Evolutionary conservation across 148 eudicot species (phyloP).

Genomic region (Fallopia convolvulus): DNA sequence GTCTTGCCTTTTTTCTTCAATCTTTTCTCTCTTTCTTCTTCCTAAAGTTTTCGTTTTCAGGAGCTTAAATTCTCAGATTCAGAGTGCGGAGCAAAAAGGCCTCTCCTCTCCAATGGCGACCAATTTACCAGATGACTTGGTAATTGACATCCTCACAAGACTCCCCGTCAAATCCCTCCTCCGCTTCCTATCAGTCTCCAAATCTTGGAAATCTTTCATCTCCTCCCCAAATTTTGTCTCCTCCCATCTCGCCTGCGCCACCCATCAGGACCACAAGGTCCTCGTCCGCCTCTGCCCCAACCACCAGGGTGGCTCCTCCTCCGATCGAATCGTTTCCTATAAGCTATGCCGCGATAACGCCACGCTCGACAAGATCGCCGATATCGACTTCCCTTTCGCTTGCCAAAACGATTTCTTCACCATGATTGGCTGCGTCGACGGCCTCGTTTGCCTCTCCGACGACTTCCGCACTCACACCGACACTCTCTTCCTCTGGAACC

Average conservation of each 20-base stretch:
- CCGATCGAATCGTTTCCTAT: neutral
- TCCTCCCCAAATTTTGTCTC: neutral
- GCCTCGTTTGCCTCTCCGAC: conserved; percentile 19
- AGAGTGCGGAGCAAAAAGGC: neutral
- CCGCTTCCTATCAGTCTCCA: conserved; percentile 6
- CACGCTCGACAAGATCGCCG: conserved; percentile 6
- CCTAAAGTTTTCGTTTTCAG: neutral
- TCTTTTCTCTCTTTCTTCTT: neutral
- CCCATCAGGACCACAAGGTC: neutral
- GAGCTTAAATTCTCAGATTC: neutral
- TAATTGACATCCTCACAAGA: neutral
- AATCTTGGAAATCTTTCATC: neutral
- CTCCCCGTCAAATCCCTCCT: conserved; percentile 3
- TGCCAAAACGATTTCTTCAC: neutral
- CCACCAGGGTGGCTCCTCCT: neutral
- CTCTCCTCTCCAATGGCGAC: neutral
- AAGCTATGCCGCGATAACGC: conserved; percentile 7
- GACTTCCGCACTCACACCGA: neutral
- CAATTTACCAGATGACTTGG: neutral
- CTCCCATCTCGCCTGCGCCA: neutral
- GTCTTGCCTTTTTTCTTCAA: neutral
- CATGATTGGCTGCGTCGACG: conserved; percentile 19
- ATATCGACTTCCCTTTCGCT: conserved; percentile 9
- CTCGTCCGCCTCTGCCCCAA: neutral
- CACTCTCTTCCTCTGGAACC: conserved; percentile 17